Conservation (phyloP, 2,329 filamentous ascomycete genomes). For the Stachybotrys chartarum region DNA sequence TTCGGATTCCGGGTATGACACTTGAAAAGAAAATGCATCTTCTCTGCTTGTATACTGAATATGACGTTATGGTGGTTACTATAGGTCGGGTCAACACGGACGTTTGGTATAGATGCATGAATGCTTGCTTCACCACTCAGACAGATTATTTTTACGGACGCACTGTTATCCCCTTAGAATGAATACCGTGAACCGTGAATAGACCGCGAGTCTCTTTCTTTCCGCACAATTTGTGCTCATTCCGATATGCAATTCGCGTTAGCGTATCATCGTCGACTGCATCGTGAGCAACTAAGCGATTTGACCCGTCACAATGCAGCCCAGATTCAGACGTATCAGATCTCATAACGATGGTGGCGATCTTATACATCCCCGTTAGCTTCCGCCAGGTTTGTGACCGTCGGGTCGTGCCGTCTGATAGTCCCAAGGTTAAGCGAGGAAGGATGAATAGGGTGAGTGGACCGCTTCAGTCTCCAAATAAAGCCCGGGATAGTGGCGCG, state of each 20-base stretch:
- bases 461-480: not conserved
- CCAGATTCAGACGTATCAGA: not conserved
- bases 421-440: not conserved
- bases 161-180: too few relatives aligned
- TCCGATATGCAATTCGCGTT: too few relatives aligned
- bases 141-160: too few relatives aligned
- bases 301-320: too few relatives aligned
- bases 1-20: constrained; percentile 27
- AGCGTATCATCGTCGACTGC: too few relatives aligned
- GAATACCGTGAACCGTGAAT: too few relatives aligned
- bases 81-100: not conserved
- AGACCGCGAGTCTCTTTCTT: too few relatives aligned
- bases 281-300: too few relatives aligned
- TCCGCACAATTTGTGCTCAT: too few relatives aligned
- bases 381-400: not conserved
- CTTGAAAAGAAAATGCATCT: not conserved
- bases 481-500: not conserved
- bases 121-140: too few relatives aligned
- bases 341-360: not conserved
- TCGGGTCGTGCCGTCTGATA: not conserved
- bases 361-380: not conserved
- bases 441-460: not conserved
- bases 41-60: not conserved
- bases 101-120: not conserved
- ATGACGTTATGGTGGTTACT: not conserved